A percentile compares a stretch with the other conserved stretches of the same genome.
Evolutionary conservation across 75 land plant species (phyloP).

Genomic region (Cryptomeria japonica): DNA sequence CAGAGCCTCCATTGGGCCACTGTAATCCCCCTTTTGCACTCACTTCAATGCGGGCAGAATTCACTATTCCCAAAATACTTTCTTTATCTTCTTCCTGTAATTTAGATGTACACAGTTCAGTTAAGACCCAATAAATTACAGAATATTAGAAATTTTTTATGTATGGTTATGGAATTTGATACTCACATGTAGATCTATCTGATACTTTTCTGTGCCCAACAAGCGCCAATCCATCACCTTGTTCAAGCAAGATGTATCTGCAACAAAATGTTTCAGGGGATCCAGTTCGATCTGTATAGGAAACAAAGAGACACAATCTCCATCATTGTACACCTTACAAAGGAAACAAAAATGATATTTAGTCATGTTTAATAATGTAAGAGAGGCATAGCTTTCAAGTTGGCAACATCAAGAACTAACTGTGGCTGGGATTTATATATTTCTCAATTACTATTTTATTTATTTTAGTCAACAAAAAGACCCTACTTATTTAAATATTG

Average conservation of each 20-base stretch:
- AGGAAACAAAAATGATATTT: neutral
- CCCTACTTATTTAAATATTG: too few species aligned
- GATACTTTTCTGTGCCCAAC: conserved; percentile 19
- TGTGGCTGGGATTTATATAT: too few species aligned
- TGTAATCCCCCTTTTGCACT: conserved; percentile 46
- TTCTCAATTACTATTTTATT: too few species aligned
- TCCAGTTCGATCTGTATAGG: conserved; percentile 38
- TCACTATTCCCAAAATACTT: conserved; percentile 23
- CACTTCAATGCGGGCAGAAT: conserved; percentile 34
- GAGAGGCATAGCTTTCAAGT: too few species aligned
- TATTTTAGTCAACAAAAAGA: too few species aligned
- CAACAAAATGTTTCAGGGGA: conserved; percentile 40
- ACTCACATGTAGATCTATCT: conserved; percentile 28
- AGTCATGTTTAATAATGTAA: neutral
- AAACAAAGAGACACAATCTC: neutral
- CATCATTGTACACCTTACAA: neutral
- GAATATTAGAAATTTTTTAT: neutral
- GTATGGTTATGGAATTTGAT: neutral
- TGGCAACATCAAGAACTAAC: neutral
- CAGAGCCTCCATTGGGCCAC: conserved; percentile 35
- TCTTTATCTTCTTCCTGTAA: conserved; percentile 41
- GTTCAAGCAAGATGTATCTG: conserved; percentile 43
- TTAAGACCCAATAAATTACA: conserved; percentile 7
- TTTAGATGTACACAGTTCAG: neutral
- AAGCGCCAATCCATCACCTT: conserved; percentile 43